Evolutionary conservation across 768 basidiomycete genomes (phyloP).

Genomic region (Rickenella mellea): DNA sequence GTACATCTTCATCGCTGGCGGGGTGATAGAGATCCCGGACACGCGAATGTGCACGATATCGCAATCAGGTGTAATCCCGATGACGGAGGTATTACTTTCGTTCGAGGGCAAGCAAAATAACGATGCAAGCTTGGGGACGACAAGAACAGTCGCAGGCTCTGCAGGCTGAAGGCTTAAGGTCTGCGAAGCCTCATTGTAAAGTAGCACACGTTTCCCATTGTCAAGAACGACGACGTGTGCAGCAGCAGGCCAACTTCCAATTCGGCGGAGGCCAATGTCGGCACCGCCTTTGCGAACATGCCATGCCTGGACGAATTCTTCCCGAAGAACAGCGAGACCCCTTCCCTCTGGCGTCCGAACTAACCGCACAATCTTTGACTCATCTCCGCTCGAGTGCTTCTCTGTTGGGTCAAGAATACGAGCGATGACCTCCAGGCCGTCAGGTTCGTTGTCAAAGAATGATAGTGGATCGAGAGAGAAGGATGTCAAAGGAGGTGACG

Average conservation of each 20-base stretch:
- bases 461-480: conserved; percentile 47
- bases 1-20: conserved; percentile 33
- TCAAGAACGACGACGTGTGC: conserved; percentile 67
- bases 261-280: conserved; percentile 32
- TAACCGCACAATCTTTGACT: conserved; percentile 47
- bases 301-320: conserved; percentile 56
- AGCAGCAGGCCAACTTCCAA: conserved; percentile 42
- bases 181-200: conserved; percentile 41
- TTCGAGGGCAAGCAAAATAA: conserved; percentile 61
- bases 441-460: conserved; percentile 51
- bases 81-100: conserved; percentile 42
- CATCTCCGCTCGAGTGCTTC: conserved; percentile 35
- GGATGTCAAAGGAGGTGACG: conserved; percentile 55
- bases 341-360: conserved; percentile 73
- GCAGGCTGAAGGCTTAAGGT: conserved; percentile 45
- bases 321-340: conserved; percentile 60
- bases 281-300: conserved; percentile 36
- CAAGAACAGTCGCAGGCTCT: conserved; percentile 26
- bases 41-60: conserved; percentile 50
- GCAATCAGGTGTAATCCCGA: conserved; percentile 56
- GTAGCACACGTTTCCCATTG: conserved; percentile 47
- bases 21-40: conserved; percentile 15
- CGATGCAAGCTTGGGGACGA: conserved; percentile 42
- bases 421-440: conserved; percentile 39
- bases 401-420: conserved; percentile 27